Conservation (phyloP, 768 basidiomycete species). For the Leccinum imitatum region DNA sequence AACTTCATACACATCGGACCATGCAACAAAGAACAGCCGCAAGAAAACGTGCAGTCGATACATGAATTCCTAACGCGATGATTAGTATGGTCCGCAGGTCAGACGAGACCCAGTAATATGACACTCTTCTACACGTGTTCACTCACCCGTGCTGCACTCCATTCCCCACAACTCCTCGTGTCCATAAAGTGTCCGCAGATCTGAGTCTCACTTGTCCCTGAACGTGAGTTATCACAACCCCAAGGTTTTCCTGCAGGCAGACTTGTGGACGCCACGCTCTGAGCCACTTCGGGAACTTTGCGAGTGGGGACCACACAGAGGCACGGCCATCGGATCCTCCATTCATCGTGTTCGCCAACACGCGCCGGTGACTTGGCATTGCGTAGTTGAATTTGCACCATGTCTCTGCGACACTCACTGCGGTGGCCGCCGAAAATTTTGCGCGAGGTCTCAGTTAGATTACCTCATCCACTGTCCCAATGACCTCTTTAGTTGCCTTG, state of each 20-base stretch:
- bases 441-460: constrained; percentile 5
- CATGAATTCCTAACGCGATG: background rate
- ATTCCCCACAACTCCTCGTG: constrained; percentile 18
- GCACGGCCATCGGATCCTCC: constrained; percentile 27
- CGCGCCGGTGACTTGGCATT: constrained; percentile 19
- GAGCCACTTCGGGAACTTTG: constrained; percentile 6
- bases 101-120: constrained; percentile 3
- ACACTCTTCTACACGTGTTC: constrained; percentile 22
- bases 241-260: constrained; percentile 24
- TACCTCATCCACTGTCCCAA: constrained; percentile 9
- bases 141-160: constrained; percentile 11
- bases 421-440: background rate
- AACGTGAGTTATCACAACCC: constrained; percentile 10
- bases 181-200: constrained; percentile 3
- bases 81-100: constrained; percentile 1
- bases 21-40: background rate
- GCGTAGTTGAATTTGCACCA: constrained; percentile 8
- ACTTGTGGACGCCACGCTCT: constrained; percentile 23
- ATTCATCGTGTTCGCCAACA: constrained; percentile 16
- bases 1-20: background rate
- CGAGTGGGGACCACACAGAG: constrained; percentile 5
- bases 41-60: constrained; percentile 1
- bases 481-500: background rate
- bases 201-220: constrained; percentile 13
- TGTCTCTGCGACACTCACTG: background rate